Percentiles rank a stretch among this genome's conserved stretches.
Evolutionary conservation across 83 land plant species (phyloP).

Genomic region (Thuja plicata): DNA sequence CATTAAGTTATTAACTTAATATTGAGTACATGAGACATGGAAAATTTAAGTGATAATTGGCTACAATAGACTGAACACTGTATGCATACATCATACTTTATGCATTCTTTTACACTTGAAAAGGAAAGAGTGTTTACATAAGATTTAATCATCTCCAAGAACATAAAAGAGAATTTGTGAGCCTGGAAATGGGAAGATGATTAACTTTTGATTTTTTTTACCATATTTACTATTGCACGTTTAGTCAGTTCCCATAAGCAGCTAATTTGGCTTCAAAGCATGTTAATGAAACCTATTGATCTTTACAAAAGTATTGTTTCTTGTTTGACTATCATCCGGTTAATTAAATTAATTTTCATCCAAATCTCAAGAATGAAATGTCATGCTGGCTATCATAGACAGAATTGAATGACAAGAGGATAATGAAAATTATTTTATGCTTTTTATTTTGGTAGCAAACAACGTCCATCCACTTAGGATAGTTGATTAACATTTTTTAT

Average conservation of each 20-base stretch:
- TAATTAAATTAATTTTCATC: neutral
- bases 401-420: neutral
- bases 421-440: neutral
- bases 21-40: neutral
- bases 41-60: neutral
- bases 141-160: neutral
- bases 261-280: neutral
- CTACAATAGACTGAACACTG: neutral
- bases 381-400: neutral
- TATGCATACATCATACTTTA: neutral
- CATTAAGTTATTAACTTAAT: no score
- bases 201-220: neutral
- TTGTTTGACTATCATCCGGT: neutral
- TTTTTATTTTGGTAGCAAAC: neutral
- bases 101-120: neutral
- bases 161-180: neutral
- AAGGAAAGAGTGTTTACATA: neutral
- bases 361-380: neutral
- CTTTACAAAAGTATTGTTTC: neutral
- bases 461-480: neutral
- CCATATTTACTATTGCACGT: neutral
- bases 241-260: neutral
- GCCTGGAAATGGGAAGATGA: neutral
- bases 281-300: neutral
- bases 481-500: neutral